Percentiles rank a stretch among this genome's conserved stretches.
phyloP scores from a whole-genome alignment of 208 protist genomes.

The Balamuthia mandrillaris region DNA sequence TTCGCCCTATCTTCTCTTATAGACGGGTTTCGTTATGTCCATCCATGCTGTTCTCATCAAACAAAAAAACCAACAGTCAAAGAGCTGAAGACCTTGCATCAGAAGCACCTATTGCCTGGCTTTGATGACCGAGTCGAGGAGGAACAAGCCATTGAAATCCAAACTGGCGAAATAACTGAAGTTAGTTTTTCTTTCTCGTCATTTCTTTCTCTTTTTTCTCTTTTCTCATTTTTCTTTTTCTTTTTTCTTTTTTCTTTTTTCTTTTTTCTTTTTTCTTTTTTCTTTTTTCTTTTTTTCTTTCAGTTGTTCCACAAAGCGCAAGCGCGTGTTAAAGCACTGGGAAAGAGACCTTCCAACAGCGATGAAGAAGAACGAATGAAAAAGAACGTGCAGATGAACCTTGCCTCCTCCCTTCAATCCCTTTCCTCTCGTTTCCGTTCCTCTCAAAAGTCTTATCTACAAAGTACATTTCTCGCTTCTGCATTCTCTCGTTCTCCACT shows the following conservation, averaged over 20 bases:
- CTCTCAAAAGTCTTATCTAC: conserved; percentile 2
- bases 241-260: background rate
- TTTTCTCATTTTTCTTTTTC: background rate
- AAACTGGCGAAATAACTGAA: conserved; percentile 18
- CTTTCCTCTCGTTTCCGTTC: conserved; percentile 44
- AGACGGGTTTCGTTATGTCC: background rate
- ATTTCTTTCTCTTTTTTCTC: too few species aligned
- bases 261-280: background rate
- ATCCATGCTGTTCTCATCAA: background rate
- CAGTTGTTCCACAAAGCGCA: too few species aligned
- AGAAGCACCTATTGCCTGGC: conserved; percentile 39
- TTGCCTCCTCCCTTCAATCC: conserved; percentile 47
- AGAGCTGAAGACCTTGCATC: conserved; percentile 27
- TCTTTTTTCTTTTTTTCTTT: background rate
- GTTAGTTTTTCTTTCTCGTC: background rate
- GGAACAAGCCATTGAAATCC: conserved; percentile 15
- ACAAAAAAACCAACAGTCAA: background rate
- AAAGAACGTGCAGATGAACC: conserved; percentile 41
- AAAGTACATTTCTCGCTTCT: conserved; percentile 23
- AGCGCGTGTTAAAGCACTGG: too few species aligned
- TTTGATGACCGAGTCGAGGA: conserved; percentile 46
- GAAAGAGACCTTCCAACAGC: too few species aligned
- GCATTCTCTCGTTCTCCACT: too few species aligned
- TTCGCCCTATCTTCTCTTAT: background rate
- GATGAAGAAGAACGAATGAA: conserved; percentile 18